Base-by-base conservation (phyloP, 305 asterid species). In the Nicotiana rustica region DNA sequence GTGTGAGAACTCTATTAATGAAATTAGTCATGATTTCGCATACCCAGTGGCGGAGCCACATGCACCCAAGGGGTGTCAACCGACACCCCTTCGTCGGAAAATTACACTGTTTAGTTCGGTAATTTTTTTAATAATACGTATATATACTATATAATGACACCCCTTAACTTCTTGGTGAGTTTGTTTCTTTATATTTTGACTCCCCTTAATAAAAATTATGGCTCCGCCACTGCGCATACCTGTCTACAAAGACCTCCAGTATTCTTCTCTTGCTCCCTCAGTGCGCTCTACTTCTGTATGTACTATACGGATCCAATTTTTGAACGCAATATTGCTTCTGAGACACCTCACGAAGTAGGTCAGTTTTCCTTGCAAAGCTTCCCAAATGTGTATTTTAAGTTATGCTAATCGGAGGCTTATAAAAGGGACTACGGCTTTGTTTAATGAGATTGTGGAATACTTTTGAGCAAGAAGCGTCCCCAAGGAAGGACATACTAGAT, bases 401-500 rank as follows among this genome's bases (percentile, higher is more conserved):
- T 77, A 78, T 81, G 59, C 61, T 77, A 33, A 61, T 17, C 36
- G 29, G 60, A 29, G 18, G 56, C 44, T 59, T 25, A 25, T 29
- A 77, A 71, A 59, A n/a, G 77, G 35, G 59, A 29, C 38, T 19
- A 13, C 36, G 6, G 14, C 64, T 55, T 77, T 57, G 56, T 38
- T 61, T 76, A 18, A 21, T 56, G 82, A 64, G 31, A 79, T 52
- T 33, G 82, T 84, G 85, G 87, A 84, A 84, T 84, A 86, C 84
- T 84, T 86, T 81, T 82, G 83, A 83, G 82, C 85, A 83, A 84
- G 77, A 86, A 80, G 83, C 81, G 35, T 84, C 76, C 35, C 85
- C 77, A 61, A 76, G 85, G 81, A 86, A 84, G 84, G 81, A 17
- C 60, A 33, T 38, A 68, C 77, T 55, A 76, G 57, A 1, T 18